phyloP scores from a whole-genome alignment of 371 early-diverging fungal genomes.

The Syncephalastrum sp. region DNA sequence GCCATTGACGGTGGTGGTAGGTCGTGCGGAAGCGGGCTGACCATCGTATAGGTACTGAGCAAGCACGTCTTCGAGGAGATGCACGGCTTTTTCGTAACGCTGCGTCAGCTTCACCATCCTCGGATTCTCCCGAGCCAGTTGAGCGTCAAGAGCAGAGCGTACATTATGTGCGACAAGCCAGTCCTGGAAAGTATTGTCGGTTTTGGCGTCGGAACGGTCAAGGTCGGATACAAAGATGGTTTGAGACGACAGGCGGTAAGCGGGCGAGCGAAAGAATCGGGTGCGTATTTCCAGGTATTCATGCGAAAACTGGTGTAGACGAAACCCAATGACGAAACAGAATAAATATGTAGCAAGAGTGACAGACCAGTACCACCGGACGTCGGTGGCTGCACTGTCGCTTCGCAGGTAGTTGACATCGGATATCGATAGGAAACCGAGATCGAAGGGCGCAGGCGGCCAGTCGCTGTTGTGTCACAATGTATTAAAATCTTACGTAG shows the following conservation, averaged over 20 bases:
- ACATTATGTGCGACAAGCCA: constrained; percentile 37
- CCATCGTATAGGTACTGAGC: constrained; percentile 49
- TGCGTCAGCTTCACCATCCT: constrained; percentile 61
- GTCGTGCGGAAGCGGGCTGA: not conserved
- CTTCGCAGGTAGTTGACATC: constrained; percentile 35
- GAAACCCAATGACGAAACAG: constrained; percentile 42
- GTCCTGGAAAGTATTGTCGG: constrained; percentile 19
- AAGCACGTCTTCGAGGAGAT: constrained; percentile 60
- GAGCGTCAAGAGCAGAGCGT: constrained; percentile 17
- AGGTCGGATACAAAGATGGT: constrained; percentile 66
- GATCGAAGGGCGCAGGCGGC: constrained; percentile 38
- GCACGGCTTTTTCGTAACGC: constrained; percentile 61
- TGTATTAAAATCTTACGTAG: not conserved
- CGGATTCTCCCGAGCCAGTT: constrained; percentile 64
- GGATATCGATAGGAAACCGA: constrained; percentile 38
- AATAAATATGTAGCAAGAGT: constrained; percentile 56
- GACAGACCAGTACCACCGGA: constrained; percentile 58
- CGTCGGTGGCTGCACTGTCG: constrained; percentile 17
- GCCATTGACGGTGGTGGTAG: not conserved
- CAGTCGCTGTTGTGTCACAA: constrained; percentile 42
- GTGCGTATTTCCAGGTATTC: constrained; percentile 52
- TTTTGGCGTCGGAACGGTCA: constrained; percentile 43
- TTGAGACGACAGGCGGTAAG: constrained; percentile 47
- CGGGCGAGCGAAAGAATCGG: constrained; percentile 49
- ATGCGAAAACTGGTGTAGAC: constrained; percentile 46